phyloP scores from a whole-genome alignment of 2,329 filamentous ascomycete genomes.

The Rutstroemia sydowiana region DNA sequence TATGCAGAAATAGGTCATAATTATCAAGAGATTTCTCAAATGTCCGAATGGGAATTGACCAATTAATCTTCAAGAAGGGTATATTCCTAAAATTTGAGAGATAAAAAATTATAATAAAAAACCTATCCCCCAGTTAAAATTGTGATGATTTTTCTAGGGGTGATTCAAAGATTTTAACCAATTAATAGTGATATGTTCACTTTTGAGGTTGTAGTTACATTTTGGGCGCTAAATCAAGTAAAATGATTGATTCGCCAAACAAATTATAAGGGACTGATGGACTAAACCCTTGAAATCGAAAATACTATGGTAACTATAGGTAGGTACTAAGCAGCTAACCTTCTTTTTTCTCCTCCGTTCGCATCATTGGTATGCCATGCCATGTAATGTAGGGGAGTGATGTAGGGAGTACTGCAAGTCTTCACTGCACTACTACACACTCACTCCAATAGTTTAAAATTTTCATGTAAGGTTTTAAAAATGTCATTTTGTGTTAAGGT shows the following conservation, averaged over 20 bases:
- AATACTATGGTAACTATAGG: too few species aligned
- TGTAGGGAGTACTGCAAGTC: too few species aligned
- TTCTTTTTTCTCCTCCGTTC: too few species aligned
- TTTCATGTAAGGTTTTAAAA: too few species aligned
- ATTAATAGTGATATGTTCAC: background rate
- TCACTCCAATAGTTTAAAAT: too few species aligned
- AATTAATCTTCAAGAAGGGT: conserved; percentile 1
- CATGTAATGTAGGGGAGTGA: too few species aligned
- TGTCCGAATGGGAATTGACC: conserved; percentile 4
- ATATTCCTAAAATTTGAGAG: background rate
- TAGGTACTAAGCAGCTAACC: too few species aligned
- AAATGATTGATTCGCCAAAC: conserved; percentile 8
- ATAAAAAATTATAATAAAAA: background rate
- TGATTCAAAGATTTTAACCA: background rate
- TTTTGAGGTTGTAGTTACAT: conserved; percentile 2
- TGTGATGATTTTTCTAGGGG: conserved; percentile 2
- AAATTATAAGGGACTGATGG: too few species aligned
- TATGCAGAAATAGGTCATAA: background rate
- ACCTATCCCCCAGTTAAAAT: conserved; percentile 1
- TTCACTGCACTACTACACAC: too few species aligned
- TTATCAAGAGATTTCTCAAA: conserved; percentile 4
- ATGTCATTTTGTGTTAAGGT: too few species aligned
- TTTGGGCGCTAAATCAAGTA: conserved; percentile 7
- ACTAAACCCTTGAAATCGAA: too few species aligned
- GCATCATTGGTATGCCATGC: too few species aligned